Conservation (phyloP, 164 flowering plant species). For the Macadamia tetraphylla region DNA sequence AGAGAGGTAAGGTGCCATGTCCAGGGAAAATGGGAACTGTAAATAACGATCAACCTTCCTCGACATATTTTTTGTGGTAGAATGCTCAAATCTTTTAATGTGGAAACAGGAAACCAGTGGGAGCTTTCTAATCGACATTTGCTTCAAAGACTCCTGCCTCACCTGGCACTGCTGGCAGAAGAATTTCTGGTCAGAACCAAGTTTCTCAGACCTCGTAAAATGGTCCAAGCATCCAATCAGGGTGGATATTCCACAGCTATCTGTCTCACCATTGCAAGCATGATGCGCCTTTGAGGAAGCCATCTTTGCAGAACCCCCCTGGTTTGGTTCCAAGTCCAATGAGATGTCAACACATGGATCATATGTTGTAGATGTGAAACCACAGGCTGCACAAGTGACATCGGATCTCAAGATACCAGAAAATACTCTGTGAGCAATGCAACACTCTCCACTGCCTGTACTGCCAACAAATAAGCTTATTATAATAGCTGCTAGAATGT, state of each 20-base stretch:
- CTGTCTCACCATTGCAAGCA: conserved; percentile 43
- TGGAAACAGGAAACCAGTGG: conserved; percentile 90
- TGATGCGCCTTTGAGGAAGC: conserved; percentile 38
- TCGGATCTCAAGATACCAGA: conserved; percentile 71
- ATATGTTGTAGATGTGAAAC: conserved; percentile 66
- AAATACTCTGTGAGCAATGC: conserved; percentile 73
- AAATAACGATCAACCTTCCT: conserved; percentile 78
- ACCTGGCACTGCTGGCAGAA: conserved; percentile 84
- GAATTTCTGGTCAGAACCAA: conserved; percentile 80
- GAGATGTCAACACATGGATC: conserved; percentile 74
- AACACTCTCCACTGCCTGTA: conserved; percentile 66
- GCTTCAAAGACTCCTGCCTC: conserved; percentile 85
- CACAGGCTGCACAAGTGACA: conserved; percentile 63
- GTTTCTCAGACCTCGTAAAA: conserved; percentile 73
- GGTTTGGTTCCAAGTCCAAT: conserved; percentile 68
- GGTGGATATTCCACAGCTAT: conserved; percentile 45
- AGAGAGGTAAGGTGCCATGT: conserved; percentile 86
- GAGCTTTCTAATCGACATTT: conserved; percentile 84
- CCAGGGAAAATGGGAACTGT: conserved; percentile 80
- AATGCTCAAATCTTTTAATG: conserved; percentile 91
- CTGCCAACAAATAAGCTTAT: conserved; percentile 21
- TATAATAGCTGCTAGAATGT: neutral
- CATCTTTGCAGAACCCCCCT: conserved; percentile 34
- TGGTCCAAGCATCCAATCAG: conserved; percentile 75
- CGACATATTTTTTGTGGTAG: conserved; percentile 64